Evolutionary conservation across 169 alveolate species (phyloP), one percentile per base, ranked within the genome.

Genomic region (Fabrea salina): DNA sequence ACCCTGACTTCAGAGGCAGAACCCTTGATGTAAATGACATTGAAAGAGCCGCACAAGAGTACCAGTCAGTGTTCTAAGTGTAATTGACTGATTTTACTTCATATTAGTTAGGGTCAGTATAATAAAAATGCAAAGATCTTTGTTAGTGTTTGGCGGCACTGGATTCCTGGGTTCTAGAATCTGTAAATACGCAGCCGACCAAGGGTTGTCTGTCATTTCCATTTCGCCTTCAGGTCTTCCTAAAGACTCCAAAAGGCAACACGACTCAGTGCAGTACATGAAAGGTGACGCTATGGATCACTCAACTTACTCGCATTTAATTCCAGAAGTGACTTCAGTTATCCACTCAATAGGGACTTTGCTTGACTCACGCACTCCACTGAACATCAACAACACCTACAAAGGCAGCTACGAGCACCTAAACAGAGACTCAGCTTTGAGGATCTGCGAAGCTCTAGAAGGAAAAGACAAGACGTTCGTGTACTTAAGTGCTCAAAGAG

Each of bases 351-450:
- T 78, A 8, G 84, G 84, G 4, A 54, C 68, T 3, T 44, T 78
- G 6, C n/a, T 78, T 19, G 84, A 58, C 8, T 30, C 67, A 5
- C 50, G 47, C 16, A 16, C 37, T 51, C 80, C 80, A 25, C 47
- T 32, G 16, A 32, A 33, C 22, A 6, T 32, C 30, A 19, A 33
- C 5, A 75, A 75, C n/a, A 53, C 43, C 5, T 71, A 53, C 54
- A 16, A 35, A 7, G 66, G 68, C 39, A 56, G 83, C 35, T 78
- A 78, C 43, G 82, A 68, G 3, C 82, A 78, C 7, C 53, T 64
- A 76, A 78, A 78, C 41, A 58, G 84, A 3, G 84, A 78, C 44
- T 67, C 81, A 6, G 84, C 84, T 11, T 49, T 72, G 33, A n/a
- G 30, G 13, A 72, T 51, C 22, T 40, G 49, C 2, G 50, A 72